Evolutionary conservation across 768 basidiomycete genomes (phyloP).

Genomic region (Macrolepiota dolichaula): DNA sequence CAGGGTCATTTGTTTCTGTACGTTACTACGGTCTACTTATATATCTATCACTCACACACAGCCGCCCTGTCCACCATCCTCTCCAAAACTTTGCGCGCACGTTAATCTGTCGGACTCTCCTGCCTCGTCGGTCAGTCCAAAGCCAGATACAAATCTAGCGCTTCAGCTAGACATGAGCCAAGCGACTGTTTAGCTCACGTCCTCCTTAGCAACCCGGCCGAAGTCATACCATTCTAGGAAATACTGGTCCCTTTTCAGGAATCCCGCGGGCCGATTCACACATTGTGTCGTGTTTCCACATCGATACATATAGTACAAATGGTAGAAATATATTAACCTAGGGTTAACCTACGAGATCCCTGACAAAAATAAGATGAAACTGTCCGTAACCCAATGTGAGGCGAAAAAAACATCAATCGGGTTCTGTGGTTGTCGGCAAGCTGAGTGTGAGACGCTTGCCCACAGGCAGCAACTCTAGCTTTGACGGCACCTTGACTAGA

Average conservation of each 20-base stretch:
- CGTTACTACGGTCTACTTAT: conserved; percentile 7
- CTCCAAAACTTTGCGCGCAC: neutral
- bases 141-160: neutral
- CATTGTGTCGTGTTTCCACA: neutral
- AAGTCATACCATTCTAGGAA: neutral
- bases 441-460: conserved; percentile 7
- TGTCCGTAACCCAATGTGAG: neutral
- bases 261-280: neutral
- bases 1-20: neutral
- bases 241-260: neutral
- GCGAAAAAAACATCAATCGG: neutral
- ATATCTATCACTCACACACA: conserved; percentile 1
- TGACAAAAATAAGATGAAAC: neutral
- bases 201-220: neutral
- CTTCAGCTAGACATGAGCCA: neutral
- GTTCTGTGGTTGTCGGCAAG: neutral
- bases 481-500: conserved; percentile 68
- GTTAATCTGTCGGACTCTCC: neutral
- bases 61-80: neutral
- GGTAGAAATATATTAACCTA: conserved; percentile 7
- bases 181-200: neutral
- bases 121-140: neutral
- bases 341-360: conserved; percentile 8
- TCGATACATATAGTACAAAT: neutral
- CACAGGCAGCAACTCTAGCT: conserved; percentile 24